Evolutionary conservation across 2,329 filamentous ascomycete genomes (phyloP).

Genomic region (Diaporthe velutina): DNA sequence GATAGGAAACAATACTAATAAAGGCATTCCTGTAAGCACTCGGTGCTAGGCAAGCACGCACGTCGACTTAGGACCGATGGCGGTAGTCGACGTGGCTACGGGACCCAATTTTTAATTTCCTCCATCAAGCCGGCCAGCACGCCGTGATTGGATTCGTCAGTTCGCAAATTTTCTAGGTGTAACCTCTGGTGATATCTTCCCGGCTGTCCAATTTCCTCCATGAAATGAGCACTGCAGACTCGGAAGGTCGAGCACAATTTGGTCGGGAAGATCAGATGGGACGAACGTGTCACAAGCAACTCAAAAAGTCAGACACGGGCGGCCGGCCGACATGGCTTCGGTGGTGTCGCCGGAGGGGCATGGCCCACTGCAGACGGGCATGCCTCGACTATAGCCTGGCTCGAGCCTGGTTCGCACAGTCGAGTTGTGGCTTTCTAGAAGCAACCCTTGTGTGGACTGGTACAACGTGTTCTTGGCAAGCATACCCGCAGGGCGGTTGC

Average conservation of each 20-base stretch:
- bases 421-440: constrained; percentile 5
- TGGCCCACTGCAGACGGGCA: not conserved
- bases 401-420: not conserved
- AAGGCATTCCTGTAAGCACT: not conserved
- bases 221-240: constrained; percentile 36
- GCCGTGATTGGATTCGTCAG: constrained; percentile 28
- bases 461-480: constrained; percentile 24
- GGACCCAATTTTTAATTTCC: constrained; percentile 39
- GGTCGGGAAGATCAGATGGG: constrained; percentile 6
- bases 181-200: constrained; percentile 37
- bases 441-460: not conserved
- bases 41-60: not conserved
- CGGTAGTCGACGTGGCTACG: constrained; percentile 25
- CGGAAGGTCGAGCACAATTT: constrained; percentile 25
- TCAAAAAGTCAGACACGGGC: constrained; percentile 11
- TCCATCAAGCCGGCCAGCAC: constrained; percentile 29
- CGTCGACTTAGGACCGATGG: constrained; percentile 7
- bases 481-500: not conserved
- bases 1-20: not conserved
- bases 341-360: not conserved
- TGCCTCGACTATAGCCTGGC: constrained; percentile 15
- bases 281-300: constrained; percentile 21
- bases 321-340: constrained; percentile 9
- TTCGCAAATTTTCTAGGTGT: constrained; percentile 35
- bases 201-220: constrained; percentile 38